These are phyloP conservation scores for Trichothecium roseum DNA, from an alignment of 2,329 filamentous ascomycete species.

Conservation along the genomic window DNA sequence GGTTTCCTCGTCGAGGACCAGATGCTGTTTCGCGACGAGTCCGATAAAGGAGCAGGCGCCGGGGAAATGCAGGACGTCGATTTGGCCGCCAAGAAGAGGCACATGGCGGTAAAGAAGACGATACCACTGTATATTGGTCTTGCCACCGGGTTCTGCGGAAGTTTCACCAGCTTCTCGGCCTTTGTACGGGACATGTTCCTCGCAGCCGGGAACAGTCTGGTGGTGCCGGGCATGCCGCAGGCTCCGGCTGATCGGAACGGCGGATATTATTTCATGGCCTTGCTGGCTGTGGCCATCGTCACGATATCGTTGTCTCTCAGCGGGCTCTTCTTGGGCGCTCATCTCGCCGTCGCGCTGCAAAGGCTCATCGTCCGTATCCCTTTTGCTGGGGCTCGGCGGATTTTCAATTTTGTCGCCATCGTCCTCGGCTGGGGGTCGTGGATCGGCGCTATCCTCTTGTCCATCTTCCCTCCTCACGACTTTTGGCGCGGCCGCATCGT, in stretches of 20 bases:
- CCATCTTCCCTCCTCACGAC: slow-evolving; percentile 60
- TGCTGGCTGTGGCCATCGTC: slow-evolving; percentile 62
- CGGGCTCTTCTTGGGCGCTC: slow-evolving; percentile 61
- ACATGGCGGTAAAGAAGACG: slow-evolving; percentile 64
- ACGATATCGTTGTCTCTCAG: slow-evolving; percentile 62
- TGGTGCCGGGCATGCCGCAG: slow-evolving; percentile 14
- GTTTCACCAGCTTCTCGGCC: slow-evolving; percentile 80
- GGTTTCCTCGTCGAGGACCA: slow-evolving; percentile 77
- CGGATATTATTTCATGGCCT: slow-evolving; percentile 75
- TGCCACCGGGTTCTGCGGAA: slow-evolving; percentile 79
- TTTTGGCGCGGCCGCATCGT: slow-evolving; percentile 66
- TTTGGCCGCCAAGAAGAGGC: slow-evolving; percentile 40
- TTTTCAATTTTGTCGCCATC: slow-evolving; percentile 54
- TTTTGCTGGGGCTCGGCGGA: slow-evolving; percentile 34
- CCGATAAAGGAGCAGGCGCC: slow-evolving; percentile 11
- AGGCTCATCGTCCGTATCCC: slow-evolving; percentile 44
- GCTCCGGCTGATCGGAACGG: slow-evolving; percentile 41
- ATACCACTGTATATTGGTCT: slow-evolving; percentile 83
- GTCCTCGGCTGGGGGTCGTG: slow-evolving; percentile 64
- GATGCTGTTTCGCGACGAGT: slow-evolving; percentile 61
- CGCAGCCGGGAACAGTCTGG: slow-evolving; percentile 64
- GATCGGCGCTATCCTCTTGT: slow-evolving; percentile 65
- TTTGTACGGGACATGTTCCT: slow-evolving; percentile 76
- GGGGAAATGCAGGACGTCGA: slow-evolving; percentile 14
- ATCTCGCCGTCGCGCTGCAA: slow-evolving; percentile 57